Percentiles rank a stretch among this genome's conserved stretches.
These are phyloP conservation scores for Cordyceps farinosa DNA, from an alignment of 2,329 filamentous ascomycete genomes.

Conservation along the genomic window DNA sequence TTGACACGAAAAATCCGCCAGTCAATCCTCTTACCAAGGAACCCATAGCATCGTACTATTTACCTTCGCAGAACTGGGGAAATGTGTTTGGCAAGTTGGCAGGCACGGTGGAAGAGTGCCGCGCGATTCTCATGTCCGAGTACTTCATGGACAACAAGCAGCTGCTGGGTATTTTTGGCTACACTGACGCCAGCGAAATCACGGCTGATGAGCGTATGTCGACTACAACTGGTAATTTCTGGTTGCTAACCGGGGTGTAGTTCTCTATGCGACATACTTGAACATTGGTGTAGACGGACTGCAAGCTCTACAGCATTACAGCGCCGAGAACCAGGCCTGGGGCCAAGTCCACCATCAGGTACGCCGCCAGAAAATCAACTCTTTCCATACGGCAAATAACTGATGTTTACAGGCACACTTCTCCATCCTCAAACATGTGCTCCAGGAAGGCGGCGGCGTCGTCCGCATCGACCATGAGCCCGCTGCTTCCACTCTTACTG, in stretches of 20 bases:
- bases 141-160: constrained; percentile 8
- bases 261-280: background rate
- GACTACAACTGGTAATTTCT: background rate
- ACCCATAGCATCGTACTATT: background rate
- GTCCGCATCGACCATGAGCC: background rate
- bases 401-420: background rate
- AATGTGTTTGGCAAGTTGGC: constrained; percentile 4
- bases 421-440: constrained; percentile 2
- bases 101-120: background rate
- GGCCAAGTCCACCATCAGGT: background rate
- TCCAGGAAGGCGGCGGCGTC: background rate
- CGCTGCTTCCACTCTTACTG: background rate
- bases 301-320: constrained; percentile 4
- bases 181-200: background rate
- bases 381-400: background rate
- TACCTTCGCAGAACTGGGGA: background rate
- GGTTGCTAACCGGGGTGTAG: background rate
- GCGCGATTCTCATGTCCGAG: constrained; percentile 2
- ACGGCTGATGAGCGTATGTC: constrained; percentile 7
- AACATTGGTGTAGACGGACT: constrained; percentile 8
- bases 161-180: background rate
- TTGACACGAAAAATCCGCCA: background rate
- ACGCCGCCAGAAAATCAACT: background rate
- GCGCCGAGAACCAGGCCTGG: background rate
- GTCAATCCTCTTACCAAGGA: background rate